phyloP scores from a whole-genome alignment of 2,329 filamentous ascomycete genomes.

The Botryotinia narcissicola region DNA sequence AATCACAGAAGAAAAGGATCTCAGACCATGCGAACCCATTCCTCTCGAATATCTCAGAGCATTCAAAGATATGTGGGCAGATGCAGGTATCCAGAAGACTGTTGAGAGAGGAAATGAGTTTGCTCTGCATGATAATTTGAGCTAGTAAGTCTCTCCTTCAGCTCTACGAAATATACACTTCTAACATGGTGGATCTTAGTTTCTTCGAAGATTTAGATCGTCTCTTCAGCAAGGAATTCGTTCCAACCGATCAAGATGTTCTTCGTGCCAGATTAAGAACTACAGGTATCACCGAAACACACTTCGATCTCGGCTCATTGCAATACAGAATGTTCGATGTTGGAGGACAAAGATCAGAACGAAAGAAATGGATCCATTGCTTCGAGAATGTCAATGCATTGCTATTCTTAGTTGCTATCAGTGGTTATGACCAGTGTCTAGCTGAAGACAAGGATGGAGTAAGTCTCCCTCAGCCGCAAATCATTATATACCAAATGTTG shows the following conservation, averaged over 20 bases:
- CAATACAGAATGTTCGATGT: slow-evolving; percentile 92
- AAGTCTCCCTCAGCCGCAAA: slow-evolving; percentile 43
- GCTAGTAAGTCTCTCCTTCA: slow-evolving; percentile 67
- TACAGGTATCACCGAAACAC: slow-evolving; percentile 92
- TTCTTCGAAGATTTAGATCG: slow-evolving; percentile 80
- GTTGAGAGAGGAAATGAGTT: slow-evolving; percentile 95
- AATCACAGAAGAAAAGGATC: slow-evolving; percentile 76
- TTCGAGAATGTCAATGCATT: slow-evolving; percentile 81
- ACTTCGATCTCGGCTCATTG: slow-evolving; percentile 87
- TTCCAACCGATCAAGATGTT: slow-evolving; percentile 92
- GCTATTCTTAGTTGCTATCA: slow-evolving; percentile 91
- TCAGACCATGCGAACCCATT: slow-evolving; percentile 77
- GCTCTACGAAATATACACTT: slow-evolving; percentile 8
- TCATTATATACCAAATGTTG: background rate
- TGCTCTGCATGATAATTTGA: slow-evolving; percentile 90
- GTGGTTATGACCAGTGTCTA: slow-evolving; percentile 92
- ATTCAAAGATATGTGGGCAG: slow-evolving; percentile 80
- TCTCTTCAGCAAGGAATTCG: slow-evolving; percentile 72
- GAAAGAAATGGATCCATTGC: slow-evolving; percentile 78
- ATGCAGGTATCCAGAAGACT: slow-evolving; percentile 79
- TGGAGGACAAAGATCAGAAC: slow-evolving; percentile 69
- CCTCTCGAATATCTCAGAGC: slow-evolving; percentile 75
- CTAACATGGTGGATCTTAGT: slow-evolving; percentile 47
- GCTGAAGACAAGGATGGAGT: slow-evolving; percentile 96
- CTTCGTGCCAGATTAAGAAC: slow-evolving; percentile 86